A percentile compares a stretch with the other conserved stretches of the same genome.
Evolutionary conservation across 2,329 filamentous ascomycete species (phyloP).

Genomic region (Amylocarpus encephaloides): DNA sequence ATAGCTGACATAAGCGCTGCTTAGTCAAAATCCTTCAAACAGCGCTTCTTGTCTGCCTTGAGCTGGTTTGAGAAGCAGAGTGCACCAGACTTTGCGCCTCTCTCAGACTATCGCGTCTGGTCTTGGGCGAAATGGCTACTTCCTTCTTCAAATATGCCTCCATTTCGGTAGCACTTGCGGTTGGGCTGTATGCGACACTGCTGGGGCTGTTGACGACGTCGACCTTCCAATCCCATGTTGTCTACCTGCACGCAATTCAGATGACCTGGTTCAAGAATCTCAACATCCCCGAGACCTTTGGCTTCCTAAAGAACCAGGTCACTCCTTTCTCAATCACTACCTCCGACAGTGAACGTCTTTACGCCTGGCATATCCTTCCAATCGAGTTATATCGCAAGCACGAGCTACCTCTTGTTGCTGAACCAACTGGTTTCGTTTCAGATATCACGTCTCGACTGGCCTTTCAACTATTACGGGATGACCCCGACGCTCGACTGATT

Average conservation of each 20-base stretch:
- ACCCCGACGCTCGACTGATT: slow-evolving; percentile 56
- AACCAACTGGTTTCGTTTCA: slow-evolving; percentile 27
- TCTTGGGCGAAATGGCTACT: no score
- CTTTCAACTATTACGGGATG: slow-evolving; percentile 54
- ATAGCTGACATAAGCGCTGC: no score
- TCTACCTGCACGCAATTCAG: slow-evolving; percentile 78
- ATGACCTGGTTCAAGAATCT: slow-evolving; percentile 66
- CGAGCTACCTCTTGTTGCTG: slow-evolving; percentile 50
- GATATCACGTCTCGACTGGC: slow-evolving; percentile 30
- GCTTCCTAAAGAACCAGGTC: slow-evolving; percentile 70
- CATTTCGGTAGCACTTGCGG: slow-evolving; percentile 21
- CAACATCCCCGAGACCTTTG: slow-evolving; percentile 70
- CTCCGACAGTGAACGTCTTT: slow-evolving; percentile 66
- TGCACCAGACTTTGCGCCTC: no score
- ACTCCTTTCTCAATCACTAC: slow-evolving; percentile 73
- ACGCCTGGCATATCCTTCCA: slow-evolving; percentile 85
- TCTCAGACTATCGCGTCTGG: no score
- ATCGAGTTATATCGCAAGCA: slow-evolving; percentile 67
- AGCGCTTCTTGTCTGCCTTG: no score
- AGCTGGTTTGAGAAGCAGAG: no score
- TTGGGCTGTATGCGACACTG: slow-evolving; percentile 38
- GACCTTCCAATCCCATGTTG: slow-evolving; percentile 45
- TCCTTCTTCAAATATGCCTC: slow-evolving; percentile 19
- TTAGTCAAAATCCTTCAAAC: no score
- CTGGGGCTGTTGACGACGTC: slow-evolving; percentile 39